Percentiles rank a stretch among this genome's conserved stretches.
These are phyloP conservation scores for Tricholoma saponaceum DNA, from an alignment of 768 basidiomycete genomes.

Conservation along the genomic window DNA sequence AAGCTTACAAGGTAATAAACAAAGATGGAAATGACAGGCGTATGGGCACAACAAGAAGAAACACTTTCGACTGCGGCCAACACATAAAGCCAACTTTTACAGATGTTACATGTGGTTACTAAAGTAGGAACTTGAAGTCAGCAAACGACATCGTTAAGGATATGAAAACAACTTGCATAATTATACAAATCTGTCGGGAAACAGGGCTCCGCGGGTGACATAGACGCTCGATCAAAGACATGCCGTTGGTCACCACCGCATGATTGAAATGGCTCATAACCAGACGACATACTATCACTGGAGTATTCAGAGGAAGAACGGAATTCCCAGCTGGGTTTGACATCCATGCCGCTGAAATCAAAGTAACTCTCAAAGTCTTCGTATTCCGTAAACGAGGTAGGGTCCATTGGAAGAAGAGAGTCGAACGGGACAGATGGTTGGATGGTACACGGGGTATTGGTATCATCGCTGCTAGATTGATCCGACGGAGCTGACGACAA, in stretches of 20 bases:
- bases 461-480: slow-evolving; percentile 6
- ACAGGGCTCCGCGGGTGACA: slow-evolving; percentile 23
- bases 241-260: slow-evolving; percentile 8
- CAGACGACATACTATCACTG: slow-evolving; percentile 10
- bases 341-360: slow-evolving; percentile 7
- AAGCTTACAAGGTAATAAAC: slow-evolving; percentile 13
- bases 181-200: slow-evolving; percentile 26
- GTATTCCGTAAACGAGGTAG: slow-evolving; percentile 5
- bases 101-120: slow-evolving; percentile 6
- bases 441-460: not conserved
- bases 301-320: slow-evolving; percentile 13
- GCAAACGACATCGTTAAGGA: not conserved
- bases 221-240: slow-evolving; percentile 8
- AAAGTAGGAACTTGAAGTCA: not conserved
- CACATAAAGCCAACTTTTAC: not conserved
- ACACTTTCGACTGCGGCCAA: not conserved
- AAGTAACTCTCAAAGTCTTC: slow-evolving; percentile 13
- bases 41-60: not conserved
- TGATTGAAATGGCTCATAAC: slow-evolving; percentile 9
- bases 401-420: slow-evolving; percentile 17
- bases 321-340: slow-evolving; percentile 8
- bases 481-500: slow-evolving; percentile 8
- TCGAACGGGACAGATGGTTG: slow-evolving; percentile 16
- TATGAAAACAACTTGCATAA: slow-evolving; percentile 24
- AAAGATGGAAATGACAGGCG: not conserved